phyloP scores from a whole-genome alignment of 2,329 filamentous ascomycete species.

The Aspergillus hiratsukae region DNA sequence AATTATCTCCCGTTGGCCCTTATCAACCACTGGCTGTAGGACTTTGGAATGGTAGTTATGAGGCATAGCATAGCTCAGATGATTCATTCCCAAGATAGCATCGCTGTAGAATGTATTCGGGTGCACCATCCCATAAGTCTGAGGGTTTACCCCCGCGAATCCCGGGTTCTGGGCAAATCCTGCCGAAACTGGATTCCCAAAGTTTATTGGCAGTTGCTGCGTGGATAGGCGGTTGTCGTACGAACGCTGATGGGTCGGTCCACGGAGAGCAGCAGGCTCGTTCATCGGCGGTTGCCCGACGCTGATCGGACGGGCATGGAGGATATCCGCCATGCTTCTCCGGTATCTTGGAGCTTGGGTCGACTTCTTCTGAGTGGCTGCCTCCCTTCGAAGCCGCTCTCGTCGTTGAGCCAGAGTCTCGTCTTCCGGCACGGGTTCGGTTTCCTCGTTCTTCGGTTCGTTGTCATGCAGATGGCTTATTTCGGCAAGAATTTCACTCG shows the following conservation, averaged over 20 bases:
- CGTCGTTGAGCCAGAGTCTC: conserved; percentile 46
- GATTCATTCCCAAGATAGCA: conserved; percentile 23
- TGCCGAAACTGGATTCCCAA: conserved; percentile 14
- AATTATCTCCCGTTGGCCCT: conserved; percentile 52
- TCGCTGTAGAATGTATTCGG: conserved; percentile 26
- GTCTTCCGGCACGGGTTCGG: conserved; percentile 28
- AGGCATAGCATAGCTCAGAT: conserved; percentile 24
- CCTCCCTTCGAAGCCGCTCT: conserved; percentile 42
- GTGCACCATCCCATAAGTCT: conserved; percentile 22
- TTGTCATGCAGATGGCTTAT: conserved; percentile 30
- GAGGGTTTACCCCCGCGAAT: conserved; percentile 18
- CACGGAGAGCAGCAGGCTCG: conserved; percentile 15
- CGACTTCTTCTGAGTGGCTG: conserved; percentile 19
- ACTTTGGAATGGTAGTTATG: conserved; percentile 21
- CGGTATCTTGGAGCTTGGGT: conserved; percentile 29
- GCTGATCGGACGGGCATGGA: conserved; percentile 51
- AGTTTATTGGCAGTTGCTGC: conserved; percentile 23
- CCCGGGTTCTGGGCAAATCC: conserved; percentile 14
- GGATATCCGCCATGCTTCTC: conserved; percentile 46
- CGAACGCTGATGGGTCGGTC: conserved; percentile 13
- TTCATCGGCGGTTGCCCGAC: conserved; percentile 24
- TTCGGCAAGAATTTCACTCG: conserved; percentile 40
- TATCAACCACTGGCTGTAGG: conserved; percentile 40
- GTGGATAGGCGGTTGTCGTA: conserved; percentile 27
- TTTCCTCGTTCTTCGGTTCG: conserved; percentile 18